Evolutionary conservation across 1,139 yeast species (phyloP), one percentile per base, ranked within the genome.

Genomic region (Kluyveromyces sp.): DNA sequence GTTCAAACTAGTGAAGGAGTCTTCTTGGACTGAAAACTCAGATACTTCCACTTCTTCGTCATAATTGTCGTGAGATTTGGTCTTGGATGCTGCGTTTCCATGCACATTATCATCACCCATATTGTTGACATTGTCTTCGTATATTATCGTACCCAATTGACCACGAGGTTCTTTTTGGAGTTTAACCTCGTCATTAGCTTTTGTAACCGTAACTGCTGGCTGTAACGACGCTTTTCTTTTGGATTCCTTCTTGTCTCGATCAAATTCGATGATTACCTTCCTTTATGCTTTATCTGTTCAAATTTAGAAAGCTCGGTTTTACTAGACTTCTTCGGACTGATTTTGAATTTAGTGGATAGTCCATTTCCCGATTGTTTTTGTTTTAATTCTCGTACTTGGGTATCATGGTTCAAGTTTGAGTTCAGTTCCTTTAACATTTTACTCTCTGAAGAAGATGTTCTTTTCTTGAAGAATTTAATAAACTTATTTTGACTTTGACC

Each of bases 161-260:
- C 34, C 34, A 10, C 4, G 15, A 10, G 15, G 21, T 33, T 33
- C 21, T 15, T 15, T 15, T 15, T 15, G 21, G 21, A 15, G 21
- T 15, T 15, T 15, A 15, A 15, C 21, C 34, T 21, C 15, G 32
- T 30, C 10, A 33, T 34, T 45, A 3, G 54, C 47, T 37, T 61
- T 57, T 4, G 54, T 52, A 3, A 59, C 59, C 26, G 56, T 59
- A 1, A 59, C 59, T 7, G 63, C 63, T 7, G 63, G 63, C 44
- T 58, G 59, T 32, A 59, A 43, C 2, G 54, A 41, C 3, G 58
- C n/a, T 40, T 31, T 5, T 35, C 42, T 25, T 49, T 39, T 21
- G 34, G 33, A 21, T 34, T 27, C 15, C 21, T 34, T 26, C 10
- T 26, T n/a, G 26, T 27, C 25, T 28, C 39, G 25, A 33, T 25